Evolutionary conservation across 2,329 filamentous ascomycete genomes (phyloP).

Genomic region (Phialocephala sp.): DNA sequence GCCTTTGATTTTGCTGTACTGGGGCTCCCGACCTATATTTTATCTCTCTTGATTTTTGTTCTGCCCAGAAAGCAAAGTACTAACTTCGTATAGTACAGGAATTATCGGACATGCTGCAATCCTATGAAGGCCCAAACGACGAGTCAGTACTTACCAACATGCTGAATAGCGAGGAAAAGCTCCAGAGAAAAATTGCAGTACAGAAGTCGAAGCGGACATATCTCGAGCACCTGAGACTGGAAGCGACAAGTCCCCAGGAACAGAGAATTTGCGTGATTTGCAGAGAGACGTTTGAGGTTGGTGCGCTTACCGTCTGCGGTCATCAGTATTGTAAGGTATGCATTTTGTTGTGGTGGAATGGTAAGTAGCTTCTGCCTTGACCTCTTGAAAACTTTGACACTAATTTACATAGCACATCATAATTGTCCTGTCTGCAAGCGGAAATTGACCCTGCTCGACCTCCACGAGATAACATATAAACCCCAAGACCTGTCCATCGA

Average conservation of each 20-base stretch:
- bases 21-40: too few species aligned
- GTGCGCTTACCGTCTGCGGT: constrained; percentile 84
- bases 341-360: constrained; percentile 77
- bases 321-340: constrained; percentile 94
- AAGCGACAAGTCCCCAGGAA: constrained; percentile 61
- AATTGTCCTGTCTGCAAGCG: constrained; percentile 88
- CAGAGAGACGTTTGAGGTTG: constrained; percentile 74
- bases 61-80: not conserved
- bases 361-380: too few species aligned
- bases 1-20: too few species aligned
- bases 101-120: constrained; percentile 85
- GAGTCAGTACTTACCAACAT: constrained; percentile 47
- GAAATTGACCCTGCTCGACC: constrained; percentile 65
- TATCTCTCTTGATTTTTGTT: not conserved
- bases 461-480: constrained; percentile 87
- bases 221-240: constrained; percentile 48
- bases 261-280: constrained; percentile 86
- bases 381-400: too few species aligned
- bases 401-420: constrained; percentile 53
- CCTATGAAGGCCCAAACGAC: constrained; percentile 63
- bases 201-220: constrained; percentile 80
- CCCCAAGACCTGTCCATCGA: constrained; percentile 74
- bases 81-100: constrained; percentile 56
- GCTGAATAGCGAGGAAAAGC: constrained; percentile 62
- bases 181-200: constrained; percentile 63